A percentile compares a stretch with the other conserved stretches of the same genome.
Evolutionary conservation across 2,329 filamentous ascomycete genomes (phyloP).

Genomic region (Monilinia polystroma): DNA sequence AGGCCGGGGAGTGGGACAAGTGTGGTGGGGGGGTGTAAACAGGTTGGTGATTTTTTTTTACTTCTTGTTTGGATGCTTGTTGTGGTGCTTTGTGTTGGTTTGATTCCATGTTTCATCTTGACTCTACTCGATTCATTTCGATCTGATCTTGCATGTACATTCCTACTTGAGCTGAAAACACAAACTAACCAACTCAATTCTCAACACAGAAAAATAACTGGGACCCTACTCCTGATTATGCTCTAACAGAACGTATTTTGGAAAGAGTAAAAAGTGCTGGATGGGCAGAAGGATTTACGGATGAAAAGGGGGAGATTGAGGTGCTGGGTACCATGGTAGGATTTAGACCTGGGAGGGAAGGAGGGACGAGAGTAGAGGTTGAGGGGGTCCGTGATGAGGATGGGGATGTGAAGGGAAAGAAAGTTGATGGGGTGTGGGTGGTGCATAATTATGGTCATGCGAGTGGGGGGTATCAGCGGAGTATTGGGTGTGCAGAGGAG

Average conservation of each 20-base stretch:
- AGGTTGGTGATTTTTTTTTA: slow-evolving; percentile 32
- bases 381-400: not conserved
- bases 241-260: slow-evolving; percentile 34
- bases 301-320: slow-evolving; percentile 18
- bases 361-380: slow-evolving; percentile 44
- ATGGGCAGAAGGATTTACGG: slow-evolving; percentile 16
- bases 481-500: slow-evolving; percentile 36
- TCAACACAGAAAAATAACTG: slow-evolving; percentile 33
- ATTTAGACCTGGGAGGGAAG: slow-evolving; percentile 26
- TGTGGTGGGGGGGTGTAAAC: slow-evolving; percentile 48
- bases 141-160: too few species aligned
- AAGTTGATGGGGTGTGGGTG: slow-evolving; percentile 37
- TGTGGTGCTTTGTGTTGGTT: too few species aligned
- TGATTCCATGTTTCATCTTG: too few species aligned
- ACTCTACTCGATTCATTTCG: too few species aligned
- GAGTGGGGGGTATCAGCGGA: slow-evolving; percentile 44
- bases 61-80: too few species aligned
- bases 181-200: too few species aligned
- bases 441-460: slow-evolving; percentile 50
- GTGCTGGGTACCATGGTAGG: slow-evolving; percentile 24
- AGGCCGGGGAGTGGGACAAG: slow-evolving; percentile 44
- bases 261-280: slow-evolving; percentile 22
- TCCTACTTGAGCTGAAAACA: too few species aligned
- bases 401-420: slow-evolving; percentile 18
- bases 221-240: slow-evolving; percentile 38